Evolutionary conservation across 108 stramenopile genomes (phyloP).

Genomic region (Hondaea fermentalgiana): DNA sequence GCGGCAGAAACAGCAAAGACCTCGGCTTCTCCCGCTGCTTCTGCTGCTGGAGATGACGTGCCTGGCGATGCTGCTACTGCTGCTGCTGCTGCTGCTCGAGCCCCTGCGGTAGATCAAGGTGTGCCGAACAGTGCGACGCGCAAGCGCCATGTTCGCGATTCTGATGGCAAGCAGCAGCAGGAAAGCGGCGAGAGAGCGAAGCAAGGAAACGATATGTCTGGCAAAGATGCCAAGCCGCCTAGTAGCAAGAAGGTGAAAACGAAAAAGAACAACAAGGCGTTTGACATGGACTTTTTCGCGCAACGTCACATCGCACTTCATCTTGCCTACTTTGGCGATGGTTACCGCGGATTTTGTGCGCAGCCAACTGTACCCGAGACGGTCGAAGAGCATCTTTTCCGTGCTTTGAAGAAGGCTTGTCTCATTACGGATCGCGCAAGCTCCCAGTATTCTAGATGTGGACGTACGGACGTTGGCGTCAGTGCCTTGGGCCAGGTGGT

Average conservation of each 20-base stretch:
- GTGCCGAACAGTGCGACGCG: too few species aligned
- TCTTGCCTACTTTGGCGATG: slow-evolving; percentile 75
- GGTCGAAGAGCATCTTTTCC: slow-evolving; percentile 73
- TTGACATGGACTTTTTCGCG: neutral
- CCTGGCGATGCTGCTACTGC: too few species aligned
- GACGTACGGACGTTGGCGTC: slow-evolving; percentile 90
- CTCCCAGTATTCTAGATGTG: slow-evolving; percentile 78
- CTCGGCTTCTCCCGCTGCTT: too few species aligned
- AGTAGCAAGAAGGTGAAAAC: neutral
- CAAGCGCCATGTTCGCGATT: too few species aligned
- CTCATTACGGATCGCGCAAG: slow-evolving; percentile 44
- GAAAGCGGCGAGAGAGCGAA: neutral
- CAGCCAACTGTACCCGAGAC: slow-evolving; percentile 58
- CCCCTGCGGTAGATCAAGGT: too few species aligned
- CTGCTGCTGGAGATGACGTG: too few species aligned
- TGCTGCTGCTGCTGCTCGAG: too few species aligned
- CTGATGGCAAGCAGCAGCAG: too few species aligned
- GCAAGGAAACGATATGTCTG: neutral
- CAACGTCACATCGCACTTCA: slow-evolving; percentile 72
- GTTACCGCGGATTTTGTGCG: slow-evolving; percentile 70
- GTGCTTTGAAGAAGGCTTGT: slow-evolving; percentile 60
- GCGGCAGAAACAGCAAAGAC: neutral
- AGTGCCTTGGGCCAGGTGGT: slow-evolving; percentile 88
- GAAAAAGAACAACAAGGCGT: neutral
- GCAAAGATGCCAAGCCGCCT: neutral